Evolutionary conservation across 2,329 filamentous ascomycete genomes (phyloP), one percentile per base, ranked within the genome.

Genomic region (Colletotrichum sp.): DNA sequence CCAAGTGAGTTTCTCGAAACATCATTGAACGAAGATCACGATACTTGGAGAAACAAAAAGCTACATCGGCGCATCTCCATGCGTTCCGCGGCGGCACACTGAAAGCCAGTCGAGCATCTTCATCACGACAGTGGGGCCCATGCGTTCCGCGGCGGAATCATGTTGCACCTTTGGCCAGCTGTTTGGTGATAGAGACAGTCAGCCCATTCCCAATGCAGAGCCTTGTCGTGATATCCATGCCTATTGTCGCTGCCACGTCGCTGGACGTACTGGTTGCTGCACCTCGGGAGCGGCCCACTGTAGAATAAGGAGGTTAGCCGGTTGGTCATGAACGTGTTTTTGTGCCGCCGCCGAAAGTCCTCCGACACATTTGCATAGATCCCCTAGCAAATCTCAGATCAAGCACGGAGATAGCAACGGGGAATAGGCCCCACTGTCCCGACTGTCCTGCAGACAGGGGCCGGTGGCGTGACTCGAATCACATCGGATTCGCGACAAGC

Each of bases 401-500:
- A 57, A 59, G 49, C 70, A 64, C 59, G 29, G 73, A 65, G 70
- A 76, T 69, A 69, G 70, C 19, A 68, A 68, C 69, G 55, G 69
- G 55, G 30, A 30, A 15, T 16, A 22, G 5, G 22, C 27, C 36
- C 73, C 73, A 73, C 49, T 25, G 32, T 64, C 22, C 64, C 34
- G 65, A 39, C 27, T 52, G 8, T 27, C 59, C 36, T 76, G 65
- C 74, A 69, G 34, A 36, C 70, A 69, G 65, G 74, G 70, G 63
- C 44, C 64, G 70, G 70, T 69, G 59, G 63, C 74, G 34, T 66
- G 74, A 69, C 74, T 73, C 70, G 64, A 61, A 44, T 27, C 29
- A 49, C 34, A 49, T 73, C 44, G 44, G 59, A 61, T 36, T 69
- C 57, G 73, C 19, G 52, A 64, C 64, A 36, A 68, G 59, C 69